Conservation (phyloP, 371 early-diverging fungal species). For the Mucor sp. region DNA sequence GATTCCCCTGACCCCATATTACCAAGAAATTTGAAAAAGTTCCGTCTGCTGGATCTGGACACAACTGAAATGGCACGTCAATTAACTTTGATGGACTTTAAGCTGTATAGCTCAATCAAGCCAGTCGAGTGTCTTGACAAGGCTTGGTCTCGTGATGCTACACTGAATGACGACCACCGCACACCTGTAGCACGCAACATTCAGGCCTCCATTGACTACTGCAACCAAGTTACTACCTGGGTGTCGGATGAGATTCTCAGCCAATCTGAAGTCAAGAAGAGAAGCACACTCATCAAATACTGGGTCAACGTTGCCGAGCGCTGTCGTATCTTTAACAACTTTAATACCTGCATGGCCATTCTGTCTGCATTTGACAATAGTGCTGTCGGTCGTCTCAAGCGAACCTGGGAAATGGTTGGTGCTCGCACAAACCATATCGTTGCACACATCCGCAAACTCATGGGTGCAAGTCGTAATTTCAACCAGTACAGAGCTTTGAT, state of each 20-base stretch:
- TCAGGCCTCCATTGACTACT: conserved; percentile 74
- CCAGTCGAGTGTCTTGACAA: conserved; percentile 89
- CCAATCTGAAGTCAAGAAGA: conserved; percentile 79
- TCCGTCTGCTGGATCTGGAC: conserved; percentile 83
- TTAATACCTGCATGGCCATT: conserved; percentile 89
- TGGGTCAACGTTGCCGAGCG: conserved; percentile 84
- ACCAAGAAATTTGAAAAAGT: conserved; percentile 65
- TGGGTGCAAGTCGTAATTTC: conserved; percentile 86
- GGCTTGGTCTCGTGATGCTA: conserved; percentile 79
- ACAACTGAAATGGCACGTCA: conserved; percentile 94
- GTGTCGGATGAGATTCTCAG: conserved; percentile 81
- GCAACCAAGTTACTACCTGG: conserved; percentile 82
- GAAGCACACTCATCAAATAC: conserved; percentile 76
- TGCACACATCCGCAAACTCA: conserved; percentile 61
- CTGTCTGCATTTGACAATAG: conserved; percentile 89
- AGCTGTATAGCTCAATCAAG: conserved; percentile 76
- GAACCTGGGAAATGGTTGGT: conserved; percentile 76
- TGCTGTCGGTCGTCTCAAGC: conserved; percentile 85
- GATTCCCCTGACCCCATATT: conserved; percentile 73
- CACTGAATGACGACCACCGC: conserved; percentile 15
- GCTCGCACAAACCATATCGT: conserved; percentile 46
- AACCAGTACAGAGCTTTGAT: conserved; percentile 84
- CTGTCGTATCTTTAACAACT: conserved; percentile 82
- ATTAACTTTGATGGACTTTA: conserved; percentile 88
- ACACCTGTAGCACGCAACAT: conserved; percentile 60